Evolutionary conservation across 2,329 filamentous ascomycete species (phyloP), one percentile per base, ranked within the genome.

Genomic region (Aspergillus sp.): DNA sequence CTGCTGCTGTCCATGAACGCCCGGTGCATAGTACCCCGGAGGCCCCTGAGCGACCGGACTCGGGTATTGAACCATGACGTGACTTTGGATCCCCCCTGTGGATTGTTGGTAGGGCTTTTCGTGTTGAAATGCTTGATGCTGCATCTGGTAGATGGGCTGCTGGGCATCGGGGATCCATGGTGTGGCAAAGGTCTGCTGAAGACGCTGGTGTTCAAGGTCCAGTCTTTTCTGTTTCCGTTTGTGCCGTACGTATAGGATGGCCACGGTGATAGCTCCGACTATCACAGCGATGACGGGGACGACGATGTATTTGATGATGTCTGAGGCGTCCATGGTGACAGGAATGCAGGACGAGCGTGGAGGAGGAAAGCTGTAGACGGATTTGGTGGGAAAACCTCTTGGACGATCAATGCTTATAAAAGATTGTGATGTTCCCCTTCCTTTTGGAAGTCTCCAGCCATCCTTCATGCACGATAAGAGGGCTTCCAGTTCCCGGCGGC

Each of bases 361-460:
- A 50, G 47, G 25, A 50, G 47, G 47, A 50, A 50, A 25, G 15
- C 22, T 23, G 9, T 38, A 13, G 31, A 38, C 31, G 31, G 8
- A 38, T 38, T 8, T 13, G 31, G 31, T 9, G 31, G 31, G 31
- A 8, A 38, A 13, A 38, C 31, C 31, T 38, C 8, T 38, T 38
- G 31, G 31, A 38, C 19, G 19, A 19, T 11, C 7, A 38, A 38
- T 38, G 31, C 4, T 11, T 38, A 38, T 38, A 38, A 38, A 13
- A 38, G 2, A 38, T 50, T 25, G 19, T 17, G n/a, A 25, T 22
- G 47, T 50, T 25, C 47, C 7, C 15, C 22, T 3, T 50, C n/a
- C 47, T 50, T 50, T 50, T 50, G 48, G 9, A 50, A 28, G 48
- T 28, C n/a, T 50, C 8, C 48, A 50, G 48, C 48, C n/a, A 50